These are phyloP conservation scores for Tuber calosporum DNA, from an alignment of 495 filamentous ascomycete species.

Conservation along the genomic window DNA sequence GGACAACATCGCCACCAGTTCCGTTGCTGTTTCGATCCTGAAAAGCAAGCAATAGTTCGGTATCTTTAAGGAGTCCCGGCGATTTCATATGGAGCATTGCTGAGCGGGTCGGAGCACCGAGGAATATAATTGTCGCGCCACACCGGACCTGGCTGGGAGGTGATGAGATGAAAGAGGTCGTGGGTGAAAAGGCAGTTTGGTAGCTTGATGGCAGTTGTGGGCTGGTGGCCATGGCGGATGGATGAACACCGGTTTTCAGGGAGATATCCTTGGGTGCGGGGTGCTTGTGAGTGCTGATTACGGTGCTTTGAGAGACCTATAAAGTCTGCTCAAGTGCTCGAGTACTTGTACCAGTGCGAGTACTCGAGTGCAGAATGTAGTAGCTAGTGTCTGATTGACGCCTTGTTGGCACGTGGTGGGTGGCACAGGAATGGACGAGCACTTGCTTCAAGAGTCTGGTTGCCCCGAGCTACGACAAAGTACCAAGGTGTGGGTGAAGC, in stretches of 20 bases:
- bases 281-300: not conserved
- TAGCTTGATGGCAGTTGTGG: slow-evolving; percentile 27
- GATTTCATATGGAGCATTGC: slow-evolving; percentile 10
- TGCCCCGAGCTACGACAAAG: not conserved
- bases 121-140: slow-evolving; percentile 24
- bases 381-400: not conserved
- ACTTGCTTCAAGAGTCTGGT: not conserved
- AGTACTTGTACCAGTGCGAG: too few species aligned
- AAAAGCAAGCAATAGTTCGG: slow-evolving; percentile 16
- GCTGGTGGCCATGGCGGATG: slow-evolving; percentile 6
- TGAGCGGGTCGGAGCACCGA: slow-evolving; percentile 26
- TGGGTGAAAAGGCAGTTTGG: slow-evolving; percentile 24
- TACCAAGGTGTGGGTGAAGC: not conserved
- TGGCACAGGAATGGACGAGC: not conserved
- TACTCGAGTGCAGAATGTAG: not conserved
- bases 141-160: slow-evolving; percentile 9
- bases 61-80: slow-evolving; percentile 6
- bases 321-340: too few species aligned
- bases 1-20: slow-evolving; percentile 25
- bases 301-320: not conserved
- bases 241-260: slow-evolving; percentile 4
- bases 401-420: not conserved
- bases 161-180: not conserved
- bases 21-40: slow-evolving; percentile 8
- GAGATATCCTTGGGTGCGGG: slow-evolving; percentile 12